These are phyloP conservation scores for Sugiyamaella qingdaonensis DNA, from an alignment of 805 yeast species.

Conservation along the genomic window DNA sequence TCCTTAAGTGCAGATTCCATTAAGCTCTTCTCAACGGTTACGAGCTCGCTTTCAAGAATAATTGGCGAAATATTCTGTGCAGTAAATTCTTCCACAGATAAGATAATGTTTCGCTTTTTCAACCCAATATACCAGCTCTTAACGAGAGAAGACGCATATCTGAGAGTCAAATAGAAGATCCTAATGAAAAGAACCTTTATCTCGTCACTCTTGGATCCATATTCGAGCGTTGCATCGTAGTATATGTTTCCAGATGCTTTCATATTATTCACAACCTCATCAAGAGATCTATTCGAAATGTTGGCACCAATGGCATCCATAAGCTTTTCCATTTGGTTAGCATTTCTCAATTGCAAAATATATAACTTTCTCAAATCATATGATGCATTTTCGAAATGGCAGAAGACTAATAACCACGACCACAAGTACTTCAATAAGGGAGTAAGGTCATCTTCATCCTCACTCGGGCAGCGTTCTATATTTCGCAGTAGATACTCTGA, in stretches of 20 bases:
- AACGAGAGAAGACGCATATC: constrained; percentile 51
- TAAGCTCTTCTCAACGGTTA: constrained; percentile 44
- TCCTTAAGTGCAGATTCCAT: constrained; percentile 16
- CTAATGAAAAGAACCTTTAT: constrained; percentile 38
- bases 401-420: constrained; percentile 64
- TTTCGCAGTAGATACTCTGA: constrained; percentile 8
- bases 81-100: constrained; percentile 59
- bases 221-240: neutral
- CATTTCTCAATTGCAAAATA: constrained; percentile 51
- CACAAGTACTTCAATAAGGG: constrained; percentile 16
- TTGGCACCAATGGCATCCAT: constrained; percentile 49
- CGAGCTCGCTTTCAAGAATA: constrained; percentile 55
- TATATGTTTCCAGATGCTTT: constrained; percentile 12
- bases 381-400: constrained; percentile 61
- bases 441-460: constrained; percentile 26
- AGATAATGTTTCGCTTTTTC: constrained; percentile 61
- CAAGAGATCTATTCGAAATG: constrained; percentile 16
- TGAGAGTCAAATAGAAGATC: constrained; percentile 32
- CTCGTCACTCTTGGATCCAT: constrained; percentile 32
- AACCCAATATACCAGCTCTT: constrained; percentile 59
- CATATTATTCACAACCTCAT: constrained; percentile 20
- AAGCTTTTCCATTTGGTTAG: constrained; percentile 45
- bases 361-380: constrained; percentile 59
- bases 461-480: constrained; percentile 13
- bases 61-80: constrained; percentile 58